Percentiles rank a stretch among this genome's conserved stretches.
Evolutionary conservation across 495 filamentous ascomycete genomes (phyloP).

Genomic region (Lasiosphaeris hirsuta): DNA sequence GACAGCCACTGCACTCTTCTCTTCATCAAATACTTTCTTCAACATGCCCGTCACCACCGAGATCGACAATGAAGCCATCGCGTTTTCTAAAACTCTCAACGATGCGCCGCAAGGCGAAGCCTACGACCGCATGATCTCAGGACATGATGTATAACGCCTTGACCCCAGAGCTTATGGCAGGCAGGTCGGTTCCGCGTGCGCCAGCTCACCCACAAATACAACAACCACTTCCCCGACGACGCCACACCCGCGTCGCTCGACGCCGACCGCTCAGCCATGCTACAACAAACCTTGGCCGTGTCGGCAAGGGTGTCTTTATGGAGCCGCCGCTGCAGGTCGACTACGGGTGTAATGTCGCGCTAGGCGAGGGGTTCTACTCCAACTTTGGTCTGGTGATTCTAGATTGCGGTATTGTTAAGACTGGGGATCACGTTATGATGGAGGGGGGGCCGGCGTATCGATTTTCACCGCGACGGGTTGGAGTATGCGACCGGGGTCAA

Average conservation of each 20-base stretch:
- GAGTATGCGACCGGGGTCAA: slow-evolving; percentile 31
- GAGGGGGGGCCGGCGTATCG: slow-evolving; percentile 44
- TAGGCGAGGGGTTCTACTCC: slow-evolving; percentile 50
- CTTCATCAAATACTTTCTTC: too few species aligned
- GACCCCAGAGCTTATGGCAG: slow-evolving; percentile 30
- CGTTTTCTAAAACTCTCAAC: neutral
- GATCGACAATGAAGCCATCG: neutral
- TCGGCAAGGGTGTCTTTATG: slow-evolving; percentile 45
- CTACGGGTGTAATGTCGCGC: slow-evolving; percentile 53
- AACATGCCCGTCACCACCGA: too few species aligned
- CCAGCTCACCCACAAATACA: slow-evolving; percentile 44
- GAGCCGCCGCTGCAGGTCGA: slow-evolving; percentile 53
- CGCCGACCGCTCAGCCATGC: slow-evolving; percentile 32
- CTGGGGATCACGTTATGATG: slow-evolving; percentile 42
- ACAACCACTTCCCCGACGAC: slow-evolving; percentile 44
- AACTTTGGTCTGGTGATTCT: slow-evolving; percentile 50
- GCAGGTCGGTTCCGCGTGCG: slow-evolving; percentile 46
- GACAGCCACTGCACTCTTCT: too few species aligned
- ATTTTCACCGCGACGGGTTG: slow-evolving; percentile 38
- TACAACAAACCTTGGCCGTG: slow-evolving; percentile 42
- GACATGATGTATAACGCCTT: slow-evolving; percentile 9
- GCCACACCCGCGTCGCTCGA: slow-evolving; percentile 33
- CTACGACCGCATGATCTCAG: slow-evolving; percentile 15
- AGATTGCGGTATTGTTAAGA: slow-evolving; percentile 44
- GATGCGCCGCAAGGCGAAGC: slow-evolving; percentile 4